phyloP scores from a whole-genome alignment of 345 rosid genomes.

The Rhodamnia rubescens region DNA sequence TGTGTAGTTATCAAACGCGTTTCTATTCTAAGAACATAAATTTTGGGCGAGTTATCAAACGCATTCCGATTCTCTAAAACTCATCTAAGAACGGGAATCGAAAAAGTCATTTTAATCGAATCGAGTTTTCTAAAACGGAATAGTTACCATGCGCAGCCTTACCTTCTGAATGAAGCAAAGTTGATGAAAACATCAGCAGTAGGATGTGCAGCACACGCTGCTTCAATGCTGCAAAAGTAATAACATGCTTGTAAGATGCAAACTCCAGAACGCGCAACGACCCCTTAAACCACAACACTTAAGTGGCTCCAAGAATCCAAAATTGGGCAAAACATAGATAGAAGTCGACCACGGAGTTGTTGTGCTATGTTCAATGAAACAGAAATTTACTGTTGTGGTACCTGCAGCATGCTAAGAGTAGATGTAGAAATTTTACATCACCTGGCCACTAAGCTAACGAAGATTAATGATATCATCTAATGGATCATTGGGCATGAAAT shows the following conservation, averaged over 20 bases:
- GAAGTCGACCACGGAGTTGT: background rate
- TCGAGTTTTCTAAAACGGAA: too few species aligned
- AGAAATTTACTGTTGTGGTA: background rate
- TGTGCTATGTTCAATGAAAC: background rate
- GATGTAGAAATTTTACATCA: background rate
- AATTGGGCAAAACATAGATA: background rate
- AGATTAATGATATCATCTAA: background rate
- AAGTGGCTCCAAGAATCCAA: background rate
- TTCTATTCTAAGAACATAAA: too few species aligned
- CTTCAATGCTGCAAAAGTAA: slow-evolving; percentile 61
- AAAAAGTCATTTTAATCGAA: too few species aligned
- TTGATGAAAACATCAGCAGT: slow-evolving; percentile 96
- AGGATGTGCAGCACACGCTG: slow-evolving; percentile 92
- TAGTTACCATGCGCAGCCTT: too few species aligned
- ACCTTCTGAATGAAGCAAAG: slow-evolving; percentile 94
- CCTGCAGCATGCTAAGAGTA: background rate
- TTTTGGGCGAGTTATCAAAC: too few species aligned
- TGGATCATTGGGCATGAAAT: background rate
- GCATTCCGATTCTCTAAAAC: too few species aligned
- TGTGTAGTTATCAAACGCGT: too few species aligned
- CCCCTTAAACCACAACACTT: background rate
- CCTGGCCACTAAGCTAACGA: background rate
- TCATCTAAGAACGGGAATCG: too few species aligned
- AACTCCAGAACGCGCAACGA: background rate
- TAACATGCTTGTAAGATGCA: background rate